phyloP scores from a whole-genome alignment of 2,329 filamentous ascomycete genomes.

The Aspergillus glaucus region DNA sequence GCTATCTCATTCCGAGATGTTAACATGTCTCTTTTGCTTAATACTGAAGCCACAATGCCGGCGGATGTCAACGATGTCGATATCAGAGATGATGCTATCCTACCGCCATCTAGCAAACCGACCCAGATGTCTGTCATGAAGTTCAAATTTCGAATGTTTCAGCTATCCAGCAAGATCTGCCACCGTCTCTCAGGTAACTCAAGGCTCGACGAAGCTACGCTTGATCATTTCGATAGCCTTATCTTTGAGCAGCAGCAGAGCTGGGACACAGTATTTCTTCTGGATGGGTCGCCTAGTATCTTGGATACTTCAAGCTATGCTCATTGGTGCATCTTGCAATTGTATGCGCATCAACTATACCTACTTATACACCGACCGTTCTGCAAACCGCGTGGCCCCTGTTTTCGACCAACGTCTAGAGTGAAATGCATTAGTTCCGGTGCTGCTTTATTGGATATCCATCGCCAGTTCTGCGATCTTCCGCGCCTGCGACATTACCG shows the following conservation, averaged over 20 bases:
- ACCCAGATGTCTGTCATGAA: constrained; percentile 30
- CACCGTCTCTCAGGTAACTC: constrained; percentile 8
- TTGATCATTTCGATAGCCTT: constrained; percentile 8
- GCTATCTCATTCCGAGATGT: constrained; percentile 19
- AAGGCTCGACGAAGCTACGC: constrained; percentile 2
- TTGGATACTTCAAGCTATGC: constrained; percentile 17
- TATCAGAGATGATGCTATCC: constrained; percentile 8
- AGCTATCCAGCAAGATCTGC: constrained; percentile 21
- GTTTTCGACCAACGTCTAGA: constrained; percentile 7
- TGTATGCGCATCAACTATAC: constrained; percentile 25
- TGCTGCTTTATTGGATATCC: constrained; percentile 15
- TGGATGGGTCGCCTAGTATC: constrained; percentile 11
- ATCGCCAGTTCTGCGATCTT: constrained; percentile 14
- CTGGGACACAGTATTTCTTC: constrained; percentile 13
- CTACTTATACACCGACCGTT: constrained; percentile 24
- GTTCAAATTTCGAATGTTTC: constrained; percentile 23
- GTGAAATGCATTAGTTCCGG: constrained; percentile 16
- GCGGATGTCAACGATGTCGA: constrained; percentile 21
- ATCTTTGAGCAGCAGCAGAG: constrained; percentile 13
- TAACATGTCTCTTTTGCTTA: constrained; percentile 17
- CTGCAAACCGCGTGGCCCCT: constrained; percentile 3
- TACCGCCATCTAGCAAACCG: constrained; percentile 9
- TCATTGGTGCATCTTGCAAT: constrained; percentile 23
- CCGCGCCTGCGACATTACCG: constrained; percentile 15
- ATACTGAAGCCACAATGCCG: constrained; percentile 14